Percentiles rank a stretch among this genome's conserved stretches.
These are phyloP conservation scores for Candida xiaguanensis DNA, from an alignment of 805 yeast species.

Conservation along the genomic window DNA sequence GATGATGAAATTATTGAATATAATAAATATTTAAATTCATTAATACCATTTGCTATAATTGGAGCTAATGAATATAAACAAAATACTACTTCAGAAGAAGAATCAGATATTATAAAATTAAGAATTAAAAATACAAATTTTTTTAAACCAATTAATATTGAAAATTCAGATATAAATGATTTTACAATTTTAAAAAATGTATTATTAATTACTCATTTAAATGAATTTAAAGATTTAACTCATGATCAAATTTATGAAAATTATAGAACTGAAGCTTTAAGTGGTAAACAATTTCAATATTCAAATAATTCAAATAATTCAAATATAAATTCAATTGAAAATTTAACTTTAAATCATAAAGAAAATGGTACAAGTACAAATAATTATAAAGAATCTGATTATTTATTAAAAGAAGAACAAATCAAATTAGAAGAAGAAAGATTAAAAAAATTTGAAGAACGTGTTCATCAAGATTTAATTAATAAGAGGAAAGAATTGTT, in stretches of 20 bases:
- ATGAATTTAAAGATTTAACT: constrained; percentile 84
- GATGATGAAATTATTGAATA: constrained; percentile 66
- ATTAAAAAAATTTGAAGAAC: constrained; percentile 77
- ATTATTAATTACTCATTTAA: constrained; percentile 76
- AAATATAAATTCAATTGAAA: background rate
- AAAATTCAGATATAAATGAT: constrained; percentile 73
- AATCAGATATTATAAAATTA: constrained; percentile 42
- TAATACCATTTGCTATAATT: constrained; percentile 65
- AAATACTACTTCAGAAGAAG: constrained; percentile 16
- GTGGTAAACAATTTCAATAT: constrained; percentile 53
- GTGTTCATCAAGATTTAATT: constrained; percentile 83
- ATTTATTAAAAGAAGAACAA: constrained; percentile 76
- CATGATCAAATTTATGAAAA: constrained; percentile 84
- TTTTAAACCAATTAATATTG: constrained; percentile 58
- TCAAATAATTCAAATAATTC: constrained; percentile 1
- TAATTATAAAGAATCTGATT: constrained; percentile 16
- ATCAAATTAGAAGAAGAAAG: constrained; percentile 87
- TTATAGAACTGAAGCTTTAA: constrained; percentile 82
- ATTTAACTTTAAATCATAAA: constrained; percentile 3
- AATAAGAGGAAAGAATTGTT: constrained; percentile 77
- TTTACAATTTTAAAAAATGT: constrained; percentile 77
- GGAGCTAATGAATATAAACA: constrained; percentile 65
- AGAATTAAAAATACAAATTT: constrained; percentile 46
- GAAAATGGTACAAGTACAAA: constrained; percentile 1
- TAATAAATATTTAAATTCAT: constrained; percentile 58